phyloP scores from a whole-genome alignment of 352 stramenopile species.

The Phytophthora hibernalis region DNA sequence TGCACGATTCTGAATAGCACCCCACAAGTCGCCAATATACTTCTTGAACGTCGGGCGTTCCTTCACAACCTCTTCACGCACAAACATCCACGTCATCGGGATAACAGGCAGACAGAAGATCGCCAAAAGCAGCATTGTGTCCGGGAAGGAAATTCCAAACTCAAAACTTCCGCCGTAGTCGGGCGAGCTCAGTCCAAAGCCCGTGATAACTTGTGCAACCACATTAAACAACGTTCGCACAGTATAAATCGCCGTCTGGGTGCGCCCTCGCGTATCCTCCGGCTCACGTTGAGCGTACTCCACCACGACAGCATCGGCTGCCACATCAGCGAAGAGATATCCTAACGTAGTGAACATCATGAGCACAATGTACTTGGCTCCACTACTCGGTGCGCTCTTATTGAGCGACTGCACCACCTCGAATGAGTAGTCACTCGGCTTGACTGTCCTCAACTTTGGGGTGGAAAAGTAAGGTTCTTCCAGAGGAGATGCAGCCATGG shows the following conservation, averaged over 20 bases:
- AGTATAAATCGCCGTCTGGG: slow-evolving; percentile 61
- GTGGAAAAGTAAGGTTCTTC: slow-evolving; percentile 51
- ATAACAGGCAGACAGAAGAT: slow-evolving; percentile 52
- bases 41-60: slow-evolving; percentile 34
- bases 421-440: slow-evolving; percentile 38
- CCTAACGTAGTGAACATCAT: slow-evolving; percentile 60
- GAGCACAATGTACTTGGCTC: slow-evolving; percentile 56
- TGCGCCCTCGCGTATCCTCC: slow-evolving; percentile 52
- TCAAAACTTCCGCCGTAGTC: slow-evolving; percentile 57
- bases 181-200: slow-evolving; percentile 49
- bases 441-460: slow-evolving; percentile 39
- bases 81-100: slow-evolving; percentile 57
- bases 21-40: slow-evolving; percentile 56
- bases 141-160: slow-evolving; percentile 51
- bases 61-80: slow-evolving; percentile 51
- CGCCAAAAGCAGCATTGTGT: slow-evolving; percentile 45
- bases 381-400: slow-evolving; percentile 39
- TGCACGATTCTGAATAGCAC: slow-evolving; percentile 49
- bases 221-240: slow-evolving; percentile 53
- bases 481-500: slow-evolving; percentile 44
- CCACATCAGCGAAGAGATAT: slow-evolving; percentile 65
- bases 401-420: slow-evolving; percentile 47
- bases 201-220: slow-evolving; percentile 44
- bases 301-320: slow-evolving; percentile 60
- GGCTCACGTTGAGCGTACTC: slow-evolving; percentile 69